Conservation (phyloP, 805 yeast species). For the Teunomyces lycoperdinae region DNA sequence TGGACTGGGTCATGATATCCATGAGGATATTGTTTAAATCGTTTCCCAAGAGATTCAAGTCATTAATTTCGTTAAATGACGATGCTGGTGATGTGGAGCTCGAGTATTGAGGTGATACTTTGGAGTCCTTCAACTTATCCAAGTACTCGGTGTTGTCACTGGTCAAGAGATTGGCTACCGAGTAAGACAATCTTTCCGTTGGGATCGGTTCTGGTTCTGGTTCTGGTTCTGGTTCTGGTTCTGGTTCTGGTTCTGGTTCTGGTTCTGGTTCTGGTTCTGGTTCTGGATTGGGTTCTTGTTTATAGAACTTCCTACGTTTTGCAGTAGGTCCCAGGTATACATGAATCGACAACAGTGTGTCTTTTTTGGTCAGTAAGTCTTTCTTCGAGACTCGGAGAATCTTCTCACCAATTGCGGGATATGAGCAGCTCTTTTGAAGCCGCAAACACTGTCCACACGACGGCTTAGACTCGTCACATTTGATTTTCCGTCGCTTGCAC, state of each 20-base stretch:
- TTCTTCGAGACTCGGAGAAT: constrained; percentile 27
- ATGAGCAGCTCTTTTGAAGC: constrained; percentile 28
- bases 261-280: not conserved
- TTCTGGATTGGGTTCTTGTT: not conserved
- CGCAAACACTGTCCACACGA: constrained; percentile 31
- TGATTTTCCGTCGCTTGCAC: constrained; percentile 41
- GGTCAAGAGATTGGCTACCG: constrained; percentile 1
- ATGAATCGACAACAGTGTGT: constrained; percentile 4
- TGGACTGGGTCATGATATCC: constrained; percentile 32
- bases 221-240: not conserved
- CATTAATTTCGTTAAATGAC: constrained; percentile 18
- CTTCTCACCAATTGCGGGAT: constrained; percentile 33
- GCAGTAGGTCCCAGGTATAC: constrained; percentile 2
- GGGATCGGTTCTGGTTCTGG: not conserved
- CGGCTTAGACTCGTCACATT: constrained; percentile 33
- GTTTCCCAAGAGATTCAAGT: constrained; percentile 32
- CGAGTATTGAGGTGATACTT: not conserved
- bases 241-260: not conserved
- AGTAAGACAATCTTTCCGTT: not conserved
- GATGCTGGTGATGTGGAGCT: not conserved
- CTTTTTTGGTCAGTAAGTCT: constrained; percentile 3
- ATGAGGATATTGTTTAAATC: constrained; percentile 38
- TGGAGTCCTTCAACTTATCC: not conserved
- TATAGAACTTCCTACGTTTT: not conserved
- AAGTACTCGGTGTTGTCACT: constrained; percentile 1